A percentile compares a stretch with the other conserved stretches of the same genome.
phyloP scores from a whole-genome alignment of 192 early-diverging fungal genomes.

The Diversispora epigaea region DNA sequence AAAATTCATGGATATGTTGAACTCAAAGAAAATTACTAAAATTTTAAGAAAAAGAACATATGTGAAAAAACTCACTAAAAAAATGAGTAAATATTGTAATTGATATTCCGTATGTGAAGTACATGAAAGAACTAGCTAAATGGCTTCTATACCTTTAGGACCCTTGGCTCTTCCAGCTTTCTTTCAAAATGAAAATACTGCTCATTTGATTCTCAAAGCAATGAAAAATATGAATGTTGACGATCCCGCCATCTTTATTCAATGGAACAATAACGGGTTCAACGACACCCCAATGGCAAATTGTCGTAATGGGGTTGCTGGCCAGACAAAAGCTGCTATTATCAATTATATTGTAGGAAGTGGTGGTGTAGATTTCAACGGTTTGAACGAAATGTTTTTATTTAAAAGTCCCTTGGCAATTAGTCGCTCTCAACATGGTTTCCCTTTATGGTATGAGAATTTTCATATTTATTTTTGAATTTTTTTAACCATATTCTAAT shows the following conservation, averaged over 20 bases:
- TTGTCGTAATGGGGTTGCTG: constrained; percentile 6
- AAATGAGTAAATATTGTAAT: constrained; percentile 9
- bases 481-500: constrained; percentile 16
- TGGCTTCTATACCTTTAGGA: constrained; percentile 7
- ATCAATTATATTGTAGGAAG: constrained; percentile 7
- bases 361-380: background rate
- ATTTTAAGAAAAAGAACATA: constrained; percentile 4
- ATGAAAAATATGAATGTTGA: background rate
- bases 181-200: background rate
- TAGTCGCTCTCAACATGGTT: background rate
- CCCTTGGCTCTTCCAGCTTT: background rate
- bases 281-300: constrained; percentile 6
- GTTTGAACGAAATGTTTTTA: background rate
- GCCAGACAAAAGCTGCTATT: constrained; percentile 1
- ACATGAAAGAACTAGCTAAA: constrained; percentile 2
- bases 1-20: constrained; percentile 11
- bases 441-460: constrained; percentile 20
- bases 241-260: constrained; percentile 8
- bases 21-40: no score
- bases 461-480: background rate
- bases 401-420: constrained; percentile 23
- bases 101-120: no score
- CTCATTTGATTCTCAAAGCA: background rate
- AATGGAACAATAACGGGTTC: constrained; percentile 13
- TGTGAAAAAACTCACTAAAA: no score